Evolutionary conservation across 208 protist genomes (phyloP).

Genomic region (Wallacemonas collosoma): DNA sequence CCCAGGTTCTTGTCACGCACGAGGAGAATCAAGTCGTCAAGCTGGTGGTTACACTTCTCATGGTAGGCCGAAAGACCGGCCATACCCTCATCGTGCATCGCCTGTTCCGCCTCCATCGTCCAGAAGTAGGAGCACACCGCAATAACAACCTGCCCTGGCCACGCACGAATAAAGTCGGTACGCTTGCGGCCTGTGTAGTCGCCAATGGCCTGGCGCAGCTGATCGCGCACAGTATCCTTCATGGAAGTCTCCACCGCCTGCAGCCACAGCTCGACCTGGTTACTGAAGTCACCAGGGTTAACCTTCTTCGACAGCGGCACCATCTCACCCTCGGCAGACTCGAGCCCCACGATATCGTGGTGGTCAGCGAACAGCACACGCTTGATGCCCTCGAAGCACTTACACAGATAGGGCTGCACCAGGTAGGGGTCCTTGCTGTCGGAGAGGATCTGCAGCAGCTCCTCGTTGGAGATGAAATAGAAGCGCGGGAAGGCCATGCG

Average conservation of each 20-base stretch:
- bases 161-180: conserved; percentile 91
- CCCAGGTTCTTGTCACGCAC: conserved; percentile 90
- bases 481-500: conserved; percentile 96
- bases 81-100: conserved; percentile 83
- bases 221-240: conserved; percentile 87
- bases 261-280: conserved; percentile 96
- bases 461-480: conserved; percentile 97
- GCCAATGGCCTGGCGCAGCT: conserved; percentile 81
- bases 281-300: conserved; percentile 85
- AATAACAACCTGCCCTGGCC: conserved; percentile 94
- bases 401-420: conserved; percentile 95
- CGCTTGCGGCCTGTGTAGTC: conserved; percentile 82
- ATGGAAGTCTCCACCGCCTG: conserved; percentile 92
- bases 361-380: conserved; percentile 89
- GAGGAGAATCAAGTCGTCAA: conserved; percentile 92
- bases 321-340: conserved; percentile 90
- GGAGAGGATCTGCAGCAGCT: conserved; percentile 96
- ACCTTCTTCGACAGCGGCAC: conserved; percentile 84
- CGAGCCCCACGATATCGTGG: conserved; percentile 93
- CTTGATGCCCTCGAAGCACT: conserved; percentile 97
- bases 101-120: conserved; percentile 94
- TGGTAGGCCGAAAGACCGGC: conserved; percentile 87
- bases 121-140: conserved; percentile 91
- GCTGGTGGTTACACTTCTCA: conserved; percentile 87
- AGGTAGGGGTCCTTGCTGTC: conserved; percentile 95